Percentiles rank a stretch among this genome's conserved stretches.
Evolutionary conservation across 306 rosid species (phyloP).

Genomic region (Prunus armeniaca): DNA sequence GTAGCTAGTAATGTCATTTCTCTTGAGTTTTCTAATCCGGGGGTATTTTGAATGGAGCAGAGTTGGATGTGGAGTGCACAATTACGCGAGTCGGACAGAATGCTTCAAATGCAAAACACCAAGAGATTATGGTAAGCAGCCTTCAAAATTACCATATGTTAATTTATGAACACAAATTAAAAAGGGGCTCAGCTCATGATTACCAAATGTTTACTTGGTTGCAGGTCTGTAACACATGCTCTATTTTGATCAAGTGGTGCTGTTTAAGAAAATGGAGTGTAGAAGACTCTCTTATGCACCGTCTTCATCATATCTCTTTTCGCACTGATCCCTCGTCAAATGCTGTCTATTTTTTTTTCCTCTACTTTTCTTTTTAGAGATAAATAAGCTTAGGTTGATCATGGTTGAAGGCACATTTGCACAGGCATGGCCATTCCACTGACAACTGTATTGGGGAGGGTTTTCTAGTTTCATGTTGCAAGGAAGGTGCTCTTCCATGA

Average conservation of each 20-base stretch:
- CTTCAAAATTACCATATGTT: neutral
- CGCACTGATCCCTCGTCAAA: slow-evolving; percentile 25
- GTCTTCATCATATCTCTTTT: neutral
- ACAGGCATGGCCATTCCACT: slow-evolving; percentile 29
- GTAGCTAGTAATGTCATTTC: neutral
- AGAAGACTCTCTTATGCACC: slow-evolving; percentile 9
- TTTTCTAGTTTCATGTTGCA: slow-evolving; percentile 29
- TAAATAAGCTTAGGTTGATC: slow-evolving; percentile 32
- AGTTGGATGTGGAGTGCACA: slow-evolving; percentile 82
- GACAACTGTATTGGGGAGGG: slow-evolving; percentile 24
- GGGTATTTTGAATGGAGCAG: slow-evolving; percentile 36
- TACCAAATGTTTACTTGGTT: slow-evolving; percentile 16
- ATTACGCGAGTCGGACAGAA: slow-evolving; percentile 83
- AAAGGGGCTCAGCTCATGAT: slow-evolving; percentile 13
- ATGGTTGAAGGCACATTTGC: slow-evolving; percentile 36
- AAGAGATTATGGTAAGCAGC: slow-evolving; percentile 55
- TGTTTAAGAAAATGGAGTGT: slow-evolving; percentile 33
- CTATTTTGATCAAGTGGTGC: slow-evolving; percentile 42
- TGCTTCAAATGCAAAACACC: slow-evolving; percentile 82
- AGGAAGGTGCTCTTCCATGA: slow-evolving; percentile 27
- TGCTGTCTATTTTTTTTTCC: neutral
- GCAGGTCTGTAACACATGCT: slow-evolving; percentile 31
- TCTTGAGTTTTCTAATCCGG: slow-evolving; percentile 8
- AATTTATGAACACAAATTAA: neutral
- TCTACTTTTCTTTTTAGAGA: slow-evolving; percentile 18